Evolutionary conservation across 2,329 filamentous ascomycete species (phyloP).

Genomic region (Penicillium sp.): DNA sequence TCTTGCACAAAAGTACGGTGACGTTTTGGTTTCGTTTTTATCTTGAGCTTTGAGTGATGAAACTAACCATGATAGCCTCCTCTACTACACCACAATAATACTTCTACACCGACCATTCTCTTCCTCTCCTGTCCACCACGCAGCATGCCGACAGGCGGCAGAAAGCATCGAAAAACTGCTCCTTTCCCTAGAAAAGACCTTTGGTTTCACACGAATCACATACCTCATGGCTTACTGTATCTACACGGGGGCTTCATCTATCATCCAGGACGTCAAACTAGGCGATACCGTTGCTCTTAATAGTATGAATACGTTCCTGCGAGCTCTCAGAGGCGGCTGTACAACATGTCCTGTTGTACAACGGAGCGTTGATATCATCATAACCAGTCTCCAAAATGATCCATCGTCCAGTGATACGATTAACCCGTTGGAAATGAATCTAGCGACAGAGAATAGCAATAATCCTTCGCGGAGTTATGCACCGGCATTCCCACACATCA

Average conservation of each 20-base stretch:
- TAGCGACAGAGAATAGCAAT: too few relatives aligned
- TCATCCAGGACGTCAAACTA: slow-evolving; percentile 1
- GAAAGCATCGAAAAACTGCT: neutral
- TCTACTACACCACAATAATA: slow-evolving; percentile 2
- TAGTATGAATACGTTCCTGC: neutral
- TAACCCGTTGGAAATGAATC: too few relatives aligned
- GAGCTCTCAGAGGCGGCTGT: neutral
- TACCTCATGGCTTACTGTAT: slow-evolving; percentile 6
- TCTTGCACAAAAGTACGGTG: neutral
- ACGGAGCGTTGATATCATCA: slow-evolving; percentile 1
- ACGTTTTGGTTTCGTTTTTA: too few relatives aligned
- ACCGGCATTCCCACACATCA: too few relatives aligned
- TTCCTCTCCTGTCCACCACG: neutral
- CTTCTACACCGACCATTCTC: neutral
- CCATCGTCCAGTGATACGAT: too few relatives aligned
- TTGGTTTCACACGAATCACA: neutral
- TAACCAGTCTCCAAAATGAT: neutral
- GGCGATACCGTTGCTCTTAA: neutral
- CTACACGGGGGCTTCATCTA: neutral
- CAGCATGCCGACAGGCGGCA: neutral
- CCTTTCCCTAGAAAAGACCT: neutral
- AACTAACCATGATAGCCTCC: neutral
- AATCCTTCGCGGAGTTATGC: too few relatives aligned
- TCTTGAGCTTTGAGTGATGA: too few relatives aligned
- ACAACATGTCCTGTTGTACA: slow-evolving; percentile 4